phyloP scores from a whole-genome alignment of 805 yeast genomes.

The Metschnikowia colocasiae region DNA sequence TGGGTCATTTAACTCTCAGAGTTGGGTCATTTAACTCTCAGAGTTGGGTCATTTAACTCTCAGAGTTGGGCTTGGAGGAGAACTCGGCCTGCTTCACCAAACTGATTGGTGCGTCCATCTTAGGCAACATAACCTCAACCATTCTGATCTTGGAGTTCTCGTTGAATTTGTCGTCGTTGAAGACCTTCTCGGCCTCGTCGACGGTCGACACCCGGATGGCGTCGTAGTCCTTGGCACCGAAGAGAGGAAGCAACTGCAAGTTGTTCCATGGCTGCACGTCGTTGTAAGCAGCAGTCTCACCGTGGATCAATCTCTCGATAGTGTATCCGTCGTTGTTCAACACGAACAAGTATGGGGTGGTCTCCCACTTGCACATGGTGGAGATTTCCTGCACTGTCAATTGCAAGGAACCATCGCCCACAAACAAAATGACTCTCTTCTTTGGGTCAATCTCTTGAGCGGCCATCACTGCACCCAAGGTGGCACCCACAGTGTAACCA shows the following conservation, averaged over 20 bases:
- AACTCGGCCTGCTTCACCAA: slow-evolving; percentile 36
- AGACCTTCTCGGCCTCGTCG: slow-evolving; percentile 25
- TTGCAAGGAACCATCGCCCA: slow-evolving; percentile 43
- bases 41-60: slow-evolving; percentile 18
- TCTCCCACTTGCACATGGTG: slow-evolving; percentile 34
- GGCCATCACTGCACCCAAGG: slow-evolving; percentile 29
- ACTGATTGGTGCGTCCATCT: slow-evolving; percentile 37
- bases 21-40: slow-evolving; percentile 20
- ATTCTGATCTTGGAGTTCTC: slow-evolving; percentile 31
- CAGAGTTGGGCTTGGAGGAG: slow-evolving; percentile 27
- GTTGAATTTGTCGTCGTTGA: slow-evolving; percentile 26
- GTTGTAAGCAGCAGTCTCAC: slow-evolving; percentile 34
- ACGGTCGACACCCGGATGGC: slow-evolving; percentile 24
- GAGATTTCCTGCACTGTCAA: slow-evolving; percentile 40
- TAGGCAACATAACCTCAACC: slow-evolving; percentile 35
- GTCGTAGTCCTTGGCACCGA: slow-evolving; percentile 31
- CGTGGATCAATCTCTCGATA: slow-evolving; percentile 39
- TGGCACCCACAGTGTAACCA: slow-evolving; percentile 28
- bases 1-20: slow-evolving; percentile 15
- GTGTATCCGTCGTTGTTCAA: slow-evolving; percentile 41
- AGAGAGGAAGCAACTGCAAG: slow-evolving; percentile 29
- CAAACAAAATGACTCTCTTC: slow-evolving; percentile 36
- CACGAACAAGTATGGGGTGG: slow-evolving; percentile 36
- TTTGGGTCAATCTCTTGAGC: slow-evolving; percentile 25
- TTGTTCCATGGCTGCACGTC: slow-evolving; percentile 40